Base-by-base conservation (phyloP, 2,329 filamentous ascomycete genomes). In the Neobulgaria alba region DNA sequence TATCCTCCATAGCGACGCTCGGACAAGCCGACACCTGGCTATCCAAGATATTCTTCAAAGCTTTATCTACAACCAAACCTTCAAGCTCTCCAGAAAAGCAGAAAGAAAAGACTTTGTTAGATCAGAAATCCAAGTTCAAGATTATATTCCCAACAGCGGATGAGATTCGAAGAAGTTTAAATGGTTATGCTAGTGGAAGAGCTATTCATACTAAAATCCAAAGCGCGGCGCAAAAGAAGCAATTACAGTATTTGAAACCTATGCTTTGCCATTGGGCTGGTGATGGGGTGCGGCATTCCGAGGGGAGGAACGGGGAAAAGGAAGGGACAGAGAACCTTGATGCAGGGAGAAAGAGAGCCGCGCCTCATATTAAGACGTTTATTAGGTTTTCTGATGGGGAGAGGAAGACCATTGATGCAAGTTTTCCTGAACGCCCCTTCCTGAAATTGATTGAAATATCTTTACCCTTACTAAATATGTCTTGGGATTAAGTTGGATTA, bases 281-380 rank as follows among this genome's bases (percentile, higher is more conserved):
- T 30, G 77, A 84, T 47, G 23, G 5, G 26, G 47, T 51, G 18
- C 48, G 50, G 33, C 23, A 26, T 26, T 26, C 23, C 12, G 7
- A 7, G 12, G 23, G 7, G 7, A 7, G 7, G 23, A 12, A 12
- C 12, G 7, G 7, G 23, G 8, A 37, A 16, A 33, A 38, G n/a
- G 17, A 23, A 3, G 31, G 51, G 39, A 15, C 21, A 31, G 19
- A 47, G 36, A 37, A 59, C 1, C 57, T 55, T 4, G 68, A 82
- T 45, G 73, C 75, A 7, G 78, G 80, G 1, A 69, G 84, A 39
- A 68, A 75, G 35, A 70, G 77, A 20, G 87, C 86, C 14, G 85
- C 86, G 1, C 88, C 88, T 0, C 88, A 95, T 52, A 84, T 94
- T 58, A 95, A 95, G 60, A 94, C 87, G 0, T 95, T 92, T 55